Evolutionary conservation across 139 green algal species (phyloP).

Genomic region (Chlorella ohadii): DNA sequence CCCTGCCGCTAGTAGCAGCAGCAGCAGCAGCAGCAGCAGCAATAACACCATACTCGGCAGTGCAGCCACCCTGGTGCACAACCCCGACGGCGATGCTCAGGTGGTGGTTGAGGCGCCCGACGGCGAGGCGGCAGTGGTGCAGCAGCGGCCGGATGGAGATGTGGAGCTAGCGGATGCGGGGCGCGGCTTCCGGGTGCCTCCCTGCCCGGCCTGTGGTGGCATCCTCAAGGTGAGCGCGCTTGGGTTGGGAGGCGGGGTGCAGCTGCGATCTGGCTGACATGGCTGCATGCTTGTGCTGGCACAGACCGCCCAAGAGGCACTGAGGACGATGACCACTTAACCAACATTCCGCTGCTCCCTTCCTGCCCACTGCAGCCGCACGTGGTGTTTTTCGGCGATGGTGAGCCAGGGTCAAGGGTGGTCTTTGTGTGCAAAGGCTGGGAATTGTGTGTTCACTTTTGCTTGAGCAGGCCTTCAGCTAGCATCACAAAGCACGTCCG

Average conservation of each 20-base stretch:
- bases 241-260: too few relatives aligned
- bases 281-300: too few relatives aligned
- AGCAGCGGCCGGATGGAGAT: conserved; percentile 80
- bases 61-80: not conserved
- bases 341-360: too few relatives aligned
- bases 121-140: not conserved
- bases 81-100: not conserved
- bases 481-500: too few relatives aligned
- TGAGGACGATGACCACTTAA: too few relatives aligned
- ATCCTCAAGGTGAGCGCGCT: conserved; percentile 65
- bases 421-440: too few relatives aligned
- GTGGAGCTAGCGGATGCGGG: conserved; percentile 71
- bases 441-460: too few relatives aligned
- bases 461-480: too few relatives aligned
- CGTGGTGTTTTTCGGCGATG: conserved; percentile 90
- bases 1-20: not conserved
- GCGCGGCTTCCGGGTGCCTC: conserved; percentile 71
- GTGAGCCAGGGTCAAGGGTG: not conserved
- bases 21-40: conserved; percentile 15
- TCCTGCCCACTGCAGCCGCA: conserved; percentile 52
- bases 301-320: too few relatives aligned
- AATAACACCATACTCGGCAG: not conserved
- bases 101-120: not conserved
- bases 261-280: too few relatives aligned
- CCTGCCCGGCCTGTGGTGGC: conserved; percentile 75